Evolutionary conservation across 371 early-diverging fungal genomes (phyloP).

Genomic region (Rhizopus arrhizus): DNA sequence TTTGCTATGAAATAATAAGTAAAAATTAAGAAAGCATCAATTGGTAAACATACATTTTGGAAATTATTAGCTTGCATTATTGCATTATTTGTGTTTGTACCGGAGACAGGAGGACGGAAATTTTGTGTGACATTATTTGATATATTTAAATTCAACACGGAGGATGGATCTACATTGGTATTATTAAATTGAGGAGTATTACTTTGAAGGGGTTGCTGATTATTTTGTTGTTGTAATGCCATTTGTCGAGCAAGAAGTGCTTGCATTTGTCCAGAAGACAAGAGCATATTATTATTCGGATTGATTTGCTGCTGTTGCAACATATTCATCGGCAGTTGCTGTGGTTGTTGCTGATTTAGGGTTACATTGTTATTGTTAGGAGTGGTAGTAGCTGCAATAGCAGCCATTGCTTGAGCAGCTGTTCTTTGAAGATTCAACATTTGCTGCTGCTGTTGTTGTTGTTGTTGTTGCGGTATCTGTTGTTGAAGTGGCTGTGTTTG

Average conservation of each 20-base stretch:
- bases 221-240: constrained; percentile 4
- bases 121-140: constrained; percentile 8
- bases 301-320: background rate
- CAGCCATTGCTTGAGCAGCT: constrained; percentile 28
- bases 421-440: constrained; percentile 32
- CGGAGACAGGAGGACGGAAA: constrained; percentile 25
- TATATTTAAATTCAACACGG: constrained; percentile 6
- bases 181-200: background rate
- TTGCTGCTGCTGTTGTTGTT: constrained; percentile 15
- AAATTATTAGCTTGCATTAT: constrained; percentile 26
- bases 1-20: background rate
- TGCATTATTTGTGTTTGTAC: constrained; percentile 13
- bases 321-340: constrained; percentile 19
- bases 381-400: constrained; percentile 22
- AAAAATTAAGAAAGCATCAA: background rate
- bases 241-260: constrained; percentile 32
- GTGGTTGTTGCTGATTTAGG: constrained; percentile 28
- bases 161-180: background rate
- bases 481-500: constrained; percentile 3
- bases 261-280: constrained; percentile 42
- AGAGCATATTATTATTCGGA: constrained; percentile 2
- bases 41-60: constrained; percentile 1
- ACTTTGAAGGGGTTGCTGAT: background rate
- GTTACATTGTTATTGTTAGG: constrained; percentile 3
- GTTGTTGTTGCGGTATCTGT: background rate